These are phyloP conservation scores for Pseudozyma hubeiensis DNA, from an alignment of 1,284 basidiomycete species.

Conservation along the genomic window DNA sequence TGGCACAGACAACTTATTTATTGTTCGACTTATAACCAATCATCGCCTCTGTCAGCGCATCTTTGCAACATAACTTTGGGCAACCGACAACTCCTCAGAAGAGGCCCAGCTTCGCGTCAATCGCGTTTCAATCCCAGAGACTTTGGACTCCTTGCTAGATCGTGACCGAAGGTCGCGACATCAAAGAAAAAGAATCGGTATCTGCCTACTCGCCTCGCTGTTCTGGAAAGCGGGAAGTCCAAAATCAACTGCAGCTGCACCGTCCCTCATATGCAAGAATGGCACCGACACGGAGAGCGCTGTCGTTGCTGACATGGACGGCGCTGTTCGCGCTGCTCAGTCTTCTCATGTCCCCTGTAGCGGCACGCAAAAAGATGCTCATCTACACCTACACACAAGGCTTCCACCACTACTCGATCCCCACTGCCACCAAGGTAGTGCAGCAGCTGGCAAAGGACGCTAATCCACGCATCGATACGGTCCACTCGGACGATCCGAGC, in stretches of 20 bases:
- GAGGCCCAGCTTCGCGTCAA: no score
- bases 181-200: not conserved
- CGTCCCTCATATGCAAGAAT: constrained; percentile 5
- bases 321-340: constrained; percentile 18
- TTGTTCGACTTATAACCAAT: no score
- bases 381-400: constrained; percentile 56
- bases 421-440: constrained; percentile 47
- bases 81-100: no score
- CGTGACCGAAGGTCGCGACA: no score
- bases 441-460: constrained; percentile 44
- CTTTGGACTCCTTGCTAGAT: no score
- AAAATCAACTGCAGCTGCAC: no score
- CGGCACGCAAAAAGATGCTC: constrained; percentile 51
- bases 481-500: constrained; percentile 42
- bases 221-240: no score
- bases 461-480: constrained; percentile 38
- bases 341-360: constrained; percentile 16
- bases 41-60: no score
- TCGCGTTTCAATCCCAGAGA: no score
- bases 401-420: constrained; percentile 56
- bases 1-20: not conserved
- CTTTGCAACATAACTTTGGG: no score
- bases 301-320: constrained; percentile 17
- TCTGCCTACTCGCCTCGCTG: not conserved
- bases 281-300: constrained; percentile 4